Base-by-base conservation (phyloP, 1,284 basidiomycete species). In the Puccinia novopanici region DNA sequence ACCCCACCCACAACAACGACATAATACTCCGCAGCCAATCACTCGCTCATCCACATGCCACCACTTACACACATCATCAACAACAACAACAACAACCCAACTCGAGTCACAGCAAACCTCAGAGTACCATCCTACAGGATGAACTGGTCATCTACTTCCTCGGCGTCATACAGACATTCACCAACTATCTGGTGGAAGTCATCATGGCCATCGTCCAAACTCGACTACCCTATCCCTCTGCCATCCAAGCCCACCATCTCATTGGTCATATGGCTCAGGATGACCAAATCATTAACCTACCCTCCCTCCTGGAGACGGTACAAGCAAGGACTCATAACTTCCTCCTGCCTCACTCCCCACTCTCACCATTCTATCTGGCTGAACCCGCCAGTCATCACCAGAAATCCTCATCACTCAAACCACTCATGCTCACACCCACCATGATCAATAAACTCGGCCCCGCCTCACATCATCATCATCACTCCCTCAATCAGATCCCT, bases 371-470 rank as follows among this genome's bases (percentile, higher is more conserved):
- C 37, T 63, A 34, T 8, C 9, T 63, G 37, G 61, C 40, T 19
- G 61, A 63, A 40, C 37, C 34, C 6, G 37, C 0, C 4, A 63
- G 37, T 13, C 61, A 70, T 50, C 67, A 70, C 45, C n/a, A 70
- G 4, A 70, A 70, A 17, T 70, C 67, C 4, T 48, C 67, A 4
- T 27, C 67, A 13, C 67, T 52, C 67, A 70, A 48, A 19, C 67
- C 67, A 22, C 67, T 70, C 45, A 70, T 50, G 24, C 27, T 50
- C 6, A 48, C 67, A 0, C 67, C 42, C 3, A 70, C 67, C 22
- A 70, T 70, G 45, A 48, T 70, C 45, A 48, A 70, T 42, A 70
- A 70, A n/a, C 30, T 70, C 9, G 48, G 48, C 5, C 67, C 67
- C 0, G 67, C 67, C 67, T 50, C 34, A 34, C 34, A 34, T 34